Evolutionary conservation across 495 filamentous ascomycete genomes (phyloP).

Genomic region (Aspergillus coremiiformis): DNA sequence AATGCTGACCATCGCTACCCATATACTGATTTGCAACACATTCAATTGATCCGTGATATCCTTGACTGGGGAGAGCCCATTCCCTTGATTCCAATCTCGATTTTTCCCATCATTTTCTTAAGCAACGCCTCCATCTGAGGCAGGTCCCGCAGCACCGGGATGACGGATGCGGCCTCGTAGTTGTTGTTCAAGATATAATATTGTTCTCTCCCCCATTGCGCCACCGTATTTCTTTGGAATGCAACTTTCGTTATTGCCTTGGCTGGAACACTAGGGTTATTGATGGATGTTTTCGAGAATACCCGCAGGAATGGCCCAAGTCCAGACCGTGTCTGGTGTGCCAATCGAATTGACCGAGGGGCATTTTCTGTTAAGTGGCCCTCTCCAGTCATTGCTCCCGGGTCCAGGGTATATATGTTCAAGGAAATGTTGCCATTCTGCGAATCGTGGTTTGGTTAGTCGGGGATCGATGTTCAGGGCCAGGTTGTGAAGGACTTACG

Average conservation of each 20-base stretch:
- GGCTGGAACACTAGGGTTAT: constrained; percentile 35
- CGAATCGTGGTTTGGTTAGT: constrained; percentile 1
- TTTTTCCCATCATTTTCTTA: constrained; percentile 29
- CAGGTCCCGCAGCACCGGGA: constrained; percentile 26
- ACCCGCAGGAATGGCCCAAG: constrained; percentile 32
- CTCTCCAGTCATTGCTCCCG: constrained; percentile 29
- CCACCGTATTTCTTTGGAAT: constrained; percentile 31
- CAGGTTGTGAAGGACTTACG: constrained; percentile 17
- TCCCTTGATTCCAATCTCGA: constrained; percentile 24
- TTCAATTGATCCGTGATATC: constrained; percentile 16
- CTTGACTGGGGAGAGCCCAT: constrained; percentile 26
- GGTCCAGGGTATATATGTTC: constrained; percentile 37
- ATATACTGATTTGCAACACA: not conserved
- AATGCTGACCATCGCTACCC: not conserved
- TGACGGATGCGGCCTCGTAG: constrained; percentile 37
- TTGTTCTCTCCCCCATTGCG: constrained; percentile 28
- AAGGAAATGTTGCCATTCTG: constrained; percentile 34
- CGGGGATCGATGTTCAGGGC: too few species aligned
- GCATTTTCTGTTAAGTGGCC: constrained; percentile 21
- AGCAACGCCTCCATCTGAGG: constrained; percentile 25
- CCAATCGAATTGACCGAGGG: constrained; percentile 29
- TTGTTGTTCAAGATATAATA: constrained; percentile 36
- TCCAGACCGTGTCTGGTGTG: constrained; percentile 31
- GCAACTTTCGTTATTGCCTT: constrained; percentile 35
- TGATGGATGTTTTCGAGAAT: constrained; percentile 35